phyloP scores from a whole-genome alignment of 1,139 yeast species.

The Pichia sp. region DNA sequence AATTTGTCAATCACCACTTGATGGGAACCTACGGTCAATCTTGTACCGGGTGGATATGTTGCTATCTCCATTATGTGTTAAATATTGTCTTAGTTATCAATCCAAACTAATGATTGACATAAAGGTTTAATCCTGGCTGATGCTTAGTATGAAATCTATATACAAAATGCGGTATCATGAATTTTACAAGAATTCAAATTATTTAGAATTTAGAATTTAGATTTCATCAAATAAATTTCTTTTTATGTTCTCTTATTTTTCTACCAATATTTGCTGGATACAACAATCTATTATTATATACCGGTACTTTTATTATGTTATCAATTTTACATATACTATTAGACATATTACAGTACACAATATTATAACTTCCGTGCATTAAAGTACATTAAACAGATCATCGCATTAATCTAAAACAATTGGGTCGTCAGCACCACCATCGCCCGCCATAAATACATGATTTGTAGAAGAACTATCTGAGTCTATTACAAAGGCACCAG shows the following conservation, averaged over 20 bases:
- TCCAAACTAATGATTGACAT: background rate
- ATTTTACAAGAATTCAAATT: background rate
- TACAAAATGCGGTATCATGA: background rate
- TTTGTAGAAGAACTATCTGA: slow-evolving; percentile 13
- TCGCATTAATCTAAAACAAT: slow-evolving; percentile 22
- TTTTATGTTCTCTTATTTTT: background rate
- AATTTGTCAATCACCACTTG: slow-evolving; percentile 26
- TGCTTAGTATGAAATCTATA: background rate
- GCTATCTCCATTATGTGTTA: background rate
- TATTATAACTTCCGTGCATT: background rate
- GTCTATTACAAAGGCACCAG: slow-evolving; percentile 13
- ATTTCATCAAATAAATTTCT: background rate
- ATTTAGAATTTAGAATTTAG: background rate
- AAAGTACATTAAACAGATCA: background rate
- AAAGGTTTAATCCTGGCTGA: background rate
- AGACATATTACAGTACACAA: background rate
- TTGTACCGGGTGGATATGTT: slow-evolving; percentile 24
- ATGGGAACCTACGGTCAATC: slow-evolving; percentile 28
- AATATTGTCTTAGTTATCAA: background rate
- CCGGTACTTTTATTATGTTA: no score
- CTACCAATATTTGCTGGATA: background rate
- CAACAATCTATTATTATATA: no score
- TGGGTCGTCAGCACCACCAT: slow-evolving; percentile 28
- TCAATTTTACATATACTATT: no score
- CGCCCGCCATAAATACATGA: slow-evolving; percentile 24